These are phyloP conservation scores for Vigna nakashimae DNA, from an alignment of 306 rosid genomes.

Conservation along the genomic window DNA sequence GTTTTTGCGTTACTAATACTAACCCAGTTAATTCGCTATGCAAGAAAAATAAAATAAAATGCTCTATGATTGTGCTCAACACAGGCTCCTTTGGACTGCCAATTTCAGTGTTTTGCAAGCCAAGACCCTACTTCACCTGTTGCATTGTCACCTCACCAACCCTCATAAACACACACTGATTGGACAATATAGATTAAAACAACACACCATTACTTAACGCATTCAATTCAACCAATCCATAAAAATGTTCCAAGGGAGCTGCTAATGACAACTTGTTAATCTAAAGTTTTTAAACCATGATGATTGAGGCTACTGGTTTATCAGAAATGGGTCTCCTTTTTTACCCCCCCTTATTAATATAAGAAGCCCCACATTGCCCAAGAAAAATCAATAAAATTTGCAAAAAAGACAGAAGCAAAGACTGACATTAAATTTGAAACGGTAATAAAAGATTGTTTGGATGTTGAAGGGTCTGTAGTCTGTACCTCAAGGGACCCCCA, in stretches of 20 bases:
- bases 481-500: constrained; percentile 54
- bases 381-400: constrained; percentile 50
- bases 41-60: constrained; percentile 30
- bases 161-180: constrained; percentile 45
- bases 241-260: neutral
- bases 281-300: constrained; percentile 6
- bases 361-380: constrained; percentile 52
- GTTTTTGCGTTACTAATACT: constrained; percentile 41
- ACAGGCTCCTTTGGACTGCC: constrained; percentile 46
- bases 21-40: constrained; percentile 13
- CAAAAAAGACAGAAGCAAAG: constrained; percentile 56
- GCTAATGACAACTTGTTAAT: neutral
- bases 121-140: constrained; percentile 48
- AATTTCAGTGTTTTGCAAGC: constrained; percentile 46
- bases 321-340: neutral
- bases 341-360: constrained; percentile 28
- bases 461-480: constrained; percentile 65
- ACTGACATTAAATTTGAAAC: constrained; percentile 71
- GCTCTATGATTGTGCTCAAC: constrained; percentile 41
- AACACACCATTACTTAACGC: neutral
- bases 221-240: neutral
- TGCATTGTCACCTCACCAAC: constrained; percentile 57
- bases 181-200: constrained; percentile 31
- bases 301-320: neutral
- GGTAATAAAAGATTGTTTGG: constrained; percentile 68